Base-by-base conservation (phyloP, 1,284 basidiomycete species). In the Athelia psychrophila region DNA sequence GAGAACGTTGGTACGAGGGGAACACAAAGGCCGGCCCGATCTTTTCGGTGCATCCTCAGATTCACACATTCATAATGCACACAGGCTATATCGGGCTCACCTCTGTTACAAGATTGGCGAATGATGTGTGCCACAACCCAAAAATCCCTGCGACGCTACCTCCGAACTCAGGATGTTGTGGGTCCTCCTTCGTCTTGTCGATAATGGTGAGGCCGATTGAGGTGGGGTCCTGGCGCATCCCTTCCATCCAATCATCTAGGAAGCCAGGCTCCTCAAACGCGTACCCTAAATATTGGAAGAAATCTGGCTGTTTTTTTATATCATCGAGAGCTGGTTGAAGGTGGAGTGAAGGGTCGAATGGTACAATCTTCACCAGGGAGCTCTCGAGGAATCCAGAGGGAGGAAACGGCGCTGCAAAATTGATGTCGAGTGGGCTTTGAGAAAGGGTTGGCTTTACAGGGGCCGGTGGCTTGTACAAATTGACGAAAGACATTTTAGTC, bases 1-100 rank as follows among this genome's bases (percentile, higher is more conserved):
- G 74, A 2, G 79, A 78, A 18, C 76, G 63, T 54, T 80, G 78
- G 52, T 70, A 79, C 18, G 52, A 65, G 3, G 77, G 72, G 16
- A 78, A 61, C n/a, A 74, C 63, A 23, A 78, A 60, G 16, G 77
- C 68, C 2, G 63, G 69, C 3, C 70, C 77, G 27, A 80, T 71
- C 60, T n/a, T n/a, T n/a, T n/a, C n/a, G n/a, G n/a, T n/a, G n/a
- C n/a, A n/a, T n/a, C n/a, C n/a, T n/a, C n/a, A n/a, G n/a, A n/a
- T n/a, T n/a, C n/a, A n/a, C n/a, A n/a, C n/a, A n/a, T n/a, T n/a
- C n/a, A n/a, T n/a, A n/a, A n/a, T n/a, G n/a, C n/a, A n/a, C n/a
- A n/a, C n/a, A n/a, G n/a, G n/a, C n/a, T n/a, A n/a, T n/a, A n/a
- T n/a, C n/a, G n/a, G n/a, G n/a, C n/a, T n/a, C n/a, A n/a, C n/a